Conservation (phyloP, 2,329 filamentous ascomycete genomes). For the Paraphaeosphaeria minitans region DNA sequence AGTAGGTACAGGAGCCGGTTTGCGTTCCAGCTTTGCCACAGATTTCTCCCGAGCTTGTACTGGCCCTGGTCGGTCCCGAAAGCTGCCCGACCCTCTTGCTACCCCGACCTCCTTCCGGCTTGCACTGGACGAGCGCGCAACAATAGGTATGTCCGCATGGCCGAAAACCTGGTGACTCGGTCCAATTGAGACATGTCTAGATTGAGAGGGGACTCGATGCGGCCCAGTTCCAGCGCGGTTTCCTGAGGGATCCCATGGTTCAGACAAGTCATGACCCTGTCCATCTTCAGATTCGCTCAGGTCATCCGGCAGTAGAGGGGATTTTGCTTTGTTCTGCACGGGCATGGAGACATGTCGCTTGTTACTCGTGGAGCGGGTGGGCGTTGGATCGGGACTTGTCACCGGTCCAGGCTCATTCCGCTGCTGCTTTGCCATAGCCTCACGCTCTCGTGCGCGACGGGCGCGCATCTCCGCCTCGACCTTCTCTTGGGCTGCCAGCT, state of each 20-base stretch:
- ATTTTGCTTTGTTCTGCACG: conserved; percentile 24
- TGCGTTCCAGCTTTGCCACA: conserved; percentile 28
- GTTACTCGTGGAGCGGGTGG: conserved; percentile 24
- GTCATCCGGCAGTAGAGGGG: conserved; percentile 31
- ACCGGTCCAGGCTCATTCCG: conserved; percentile 37
- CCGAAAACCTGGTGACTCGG: conserved; percentile 28
- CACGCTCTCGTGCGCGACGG: conserved; percentile 36
- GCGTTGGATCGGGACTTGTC: conserved; percentile 17
- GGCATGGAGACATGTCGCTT: conserved; percentile 45
- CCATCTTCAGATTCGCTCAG: conserved; percentile 35
- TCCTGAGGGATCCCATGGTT: conserved; percentile 44
- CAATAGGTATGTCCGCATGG: conserved; percentile 24
- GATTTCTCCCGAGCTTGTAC: conserved; percentile 14
- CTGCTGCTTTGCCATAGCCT: conserved; percentile 38
- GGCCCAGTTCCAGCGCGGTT: conserved; percentile 23
- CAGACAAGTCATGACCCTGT: conserved; percentile 36
- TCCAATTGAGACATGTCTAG: conserved; percentile 11
- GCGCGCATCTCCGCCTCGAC: conserved; percentile 50
- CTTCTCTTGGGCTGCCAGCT: conserved; percentile 71
- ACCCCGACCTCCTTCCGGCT: conserved; percentile 41
- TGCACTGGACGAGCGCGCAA: conserved; percentile 26
- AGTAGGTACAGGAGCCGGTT: conserved; percentile 28
- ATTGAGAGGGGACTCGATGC: conserved; percentile 13
- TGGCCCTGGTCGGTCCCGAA: conserved; percentile 34
- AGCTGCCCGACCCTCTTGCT: conserved; percentile 35